Evolutionary conservation across 768 basidiomycete genomes (phyloP).

Genomic region (Hypholoma fasciculare): DNA sequence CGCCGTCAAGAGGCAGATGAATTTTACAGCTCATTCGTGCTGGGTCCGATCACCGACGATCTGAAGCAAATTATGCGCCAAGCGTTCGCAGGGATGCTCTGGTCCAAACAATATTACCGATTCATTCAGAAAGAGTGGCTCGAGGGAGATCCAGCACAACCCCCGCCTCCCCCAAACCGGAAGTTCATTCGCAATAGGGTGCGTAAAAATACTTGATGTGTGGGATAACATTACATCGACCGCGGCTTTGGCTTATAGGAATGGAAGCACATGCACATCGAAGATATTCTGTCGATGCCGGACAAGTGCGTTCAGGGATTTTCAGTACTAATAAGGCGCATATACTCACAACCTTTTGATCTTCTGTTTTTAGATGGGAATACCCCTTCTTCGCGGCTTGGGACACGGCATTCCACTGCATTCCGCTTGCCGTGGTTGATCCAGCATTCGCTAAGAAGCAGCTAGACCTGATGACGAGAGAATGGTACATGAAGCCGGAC

Average conservation of each 20-base stretch:
- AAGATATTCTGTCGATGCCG: constrained; percentile 97
- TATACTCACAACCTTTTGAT: constrained; percentile 4
- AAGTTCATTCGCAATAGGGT: constrained; percentile 85
- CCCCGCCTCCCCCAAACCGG: constrained; percentile 88
- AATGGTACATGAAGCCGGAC: constrained; percentile 99
- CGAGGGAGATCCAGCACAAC: constrained; percentile 93
- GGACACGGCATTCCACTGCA: constrained; percentile 99
- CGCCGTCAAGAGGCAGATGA: constrained; percentile 93
- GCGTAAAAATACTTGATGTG: constrained; percentile 18
- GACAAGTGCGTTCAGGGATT: constrained; percentile 71
- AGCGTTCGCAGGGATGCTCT: constrained; percentile 94
- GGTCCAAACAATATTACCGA: constrained; percentile 97
- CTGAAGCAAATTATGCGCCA: constrained; percentile 96
- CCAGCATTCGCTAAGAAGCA: constrained; percentile 97
- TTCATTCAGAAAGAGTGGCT: constrained; percentile 98
- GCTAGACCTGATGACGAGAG: constrained; percentile 90
- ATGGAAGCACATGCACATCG: constrained; percentile 95
- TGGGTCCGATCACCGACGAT: constrained; percentile 89
- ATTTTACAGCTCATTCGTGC: constrained; percentile 82
- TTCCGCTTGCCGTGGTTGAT: constrained; percentile 95
- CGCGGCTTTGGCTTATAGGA: constrained; percentile 46
- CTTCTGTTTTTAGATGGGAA: constrained; percentile 69
- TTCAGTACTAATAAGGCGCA: background rate
- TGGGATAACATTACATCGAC: background rate
- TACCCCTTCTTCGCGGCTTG: constrained; percentile 99